phyloP scores from a whole-genome alignment of 805 yeast species.

The Candida awuae region DNA sequence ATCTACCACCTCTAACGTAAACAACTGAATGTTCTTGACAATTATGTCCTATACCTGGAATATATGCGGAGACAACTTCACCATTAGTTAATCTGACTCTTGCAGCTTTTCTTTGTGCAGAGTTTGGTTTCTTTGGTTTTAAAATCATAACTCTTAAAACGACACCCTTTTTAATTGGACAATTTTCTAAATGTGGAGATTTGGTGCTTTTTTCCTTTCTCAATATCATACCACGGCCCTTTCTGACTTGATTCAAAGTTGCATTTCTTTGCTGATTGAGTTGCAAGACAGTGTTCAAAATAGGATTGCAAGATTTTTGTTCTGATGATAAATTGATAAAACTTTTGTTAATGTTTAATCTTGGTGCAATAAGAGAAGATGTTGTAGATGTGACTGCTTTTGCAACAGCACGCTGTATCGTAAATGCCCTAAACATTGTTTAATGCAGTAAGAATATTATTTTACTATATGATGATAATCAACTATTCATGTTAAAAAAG shows the following conservation, averaged over 20 bases:
- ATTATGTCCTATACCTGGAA: conserved; percentile 98
- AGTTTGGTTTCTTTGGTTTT: conserved; percentile 97
- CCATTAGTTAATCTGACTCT: conserved; percentile 92
- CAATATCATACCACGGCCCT: conserved; percentile 45
- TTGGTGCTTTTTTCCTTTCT: conserved; percentile 37
- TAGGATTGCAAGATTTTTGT: neutral
- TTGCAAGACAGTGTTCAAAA: conserved; percentile 13
- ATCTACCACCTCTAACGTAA: conserved; percentile 95
- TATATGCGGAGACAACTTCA: conserved; percentile 80
- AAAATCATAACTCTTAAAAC: conserved; percentile 88
- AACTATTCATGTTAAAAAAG: too few relatives aligned
- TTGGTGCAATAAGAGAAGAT: conserved; percentile 15
- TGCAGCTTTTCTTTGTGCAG: conserved; percentile 95
- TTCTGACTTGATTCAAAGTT: conserved; percentile 68
- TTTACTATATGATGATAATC: too few relatives aligned
- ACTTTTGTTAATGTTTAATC: conserved; percentile 7
- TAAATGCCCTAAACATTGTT: conserved; percentile 14
- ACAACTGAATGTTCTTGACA: conserved; percentile 97
- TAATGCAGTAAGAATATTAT: neutral
- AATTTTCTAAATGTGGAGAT: conserved; percentile 75
- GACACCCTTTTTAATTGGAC: conserved; percentile 90
- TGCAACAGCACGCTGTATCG: conserved; percentile 4
- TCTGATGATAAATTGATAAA: conserved; percentile 13
- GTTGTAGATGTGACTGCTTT: conserved; percentile 5
- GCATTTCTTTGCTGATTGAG: conserved; percentile 44